These are phyloP conservation scores for Decorospora gaudefroyi DNA, from an alignment of 2,329 filamentous ascomycete species.

Conservation along the genomic window DNA sequence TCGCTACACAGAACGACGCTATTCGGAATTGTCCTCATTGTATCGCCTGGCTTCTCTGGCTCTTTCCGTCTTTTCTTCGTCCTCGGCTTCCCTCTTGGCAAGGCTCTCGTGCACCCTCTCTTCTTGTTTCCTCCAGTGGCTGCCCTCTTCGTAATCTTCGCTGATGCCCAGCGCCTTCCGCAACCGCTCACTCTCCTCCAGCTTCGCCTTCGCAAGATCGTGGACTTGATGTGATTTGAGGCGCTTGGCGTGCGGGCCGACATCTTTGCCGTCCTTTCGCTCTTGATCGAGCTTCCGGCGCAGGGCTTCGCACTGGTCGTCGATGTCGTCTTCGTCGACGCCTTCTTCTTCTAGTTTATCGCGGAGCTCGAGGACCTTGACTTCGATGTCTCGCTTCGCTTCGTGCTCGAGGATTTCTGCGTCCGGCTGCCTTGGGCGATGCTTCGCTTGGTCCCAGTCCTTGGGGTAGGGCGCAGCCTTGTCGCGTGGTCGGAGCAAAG, in stretches of 20 bases:
- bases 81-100: constrained; percentile 48
- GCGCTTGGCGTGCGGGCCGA: constrained; percentile 54
- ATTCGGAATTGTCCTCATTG: constrained; percentile 38
- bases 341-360: constrained; percentile 92
- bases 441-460: constrained; percentile 69
- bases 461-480: constrained; percentile 75
- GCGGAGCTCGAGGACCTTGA: constrained; percentile 87
- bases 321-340: constrained; percentile 88
- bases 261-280: constrained; percentile 46
- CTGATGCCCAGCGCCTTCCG: constrained; percentile 84
- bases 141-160: constrained; percentile 81
- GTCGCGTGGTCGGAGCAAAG: constrained; percentile 84
- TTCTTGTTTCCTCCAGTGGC: constrained; percentile 84
- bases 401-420: constrained; percentile 94
- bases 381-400: constrained; percentile 84
- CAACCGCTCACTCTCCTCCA: constrained; percentile 88
- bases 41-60: constrained; percentile 34
- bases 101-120: constrained; percentile 61
- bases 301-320: constrained; percentile 70
- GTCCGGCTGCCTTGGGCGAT: constrained; percentile 83
- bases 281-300: constrained; percentile 63
- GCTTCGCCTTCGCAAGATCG: constrained; percentile 94
- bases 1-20: constrained; percentile 5
- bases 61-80: constrained; percentile 34
- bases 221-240: constrained; percentile 95